These are phyloP conservation scores for Sanguinoderma infundibulare DNA, from an alignment of 1,284 basidiomycete species.

Conservation along the genomic window DNA sequence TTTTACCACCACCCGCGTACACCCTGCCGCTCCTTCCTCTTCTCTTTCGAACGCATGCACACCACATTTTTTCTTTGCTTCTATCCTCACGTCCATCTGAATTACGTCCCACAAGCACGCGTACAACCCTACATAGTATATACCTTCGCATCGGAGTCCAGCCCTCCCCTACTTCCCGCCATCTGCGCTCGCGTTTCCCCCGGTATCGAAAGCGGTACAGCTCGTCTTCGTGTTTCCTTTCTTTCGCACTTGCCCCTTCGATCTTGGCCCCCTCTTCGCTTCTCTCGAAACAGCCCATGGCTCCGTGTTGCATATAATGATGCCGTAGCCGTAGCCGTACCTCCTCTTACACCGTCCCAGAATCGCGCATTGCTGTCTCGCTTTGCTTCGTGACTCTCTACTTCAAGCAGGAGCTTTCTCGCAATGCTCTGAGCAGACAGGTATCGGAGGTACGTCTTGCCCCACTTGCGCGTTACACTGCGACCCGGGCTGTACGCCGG, in stretches of 20 bases:
- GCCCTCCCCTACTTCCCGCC: slow-evolving; percentile 2
- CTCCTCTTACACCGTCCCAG: neutral
- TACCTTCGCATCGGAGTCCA: slow-evolving; percentile 16
- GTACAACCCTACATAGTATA: slow-evolving; percentile 15
- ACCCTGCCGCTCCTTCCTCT: slow-evolving; percentile 29
- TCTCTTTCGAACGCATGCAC: slow-evolving; percentile 3
- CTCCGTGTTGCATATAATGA: slow-evolving; percentile 7
- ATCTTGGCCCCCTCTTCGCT: neutral
- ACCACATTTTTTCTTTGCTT: slow-evolving; percentile 16
- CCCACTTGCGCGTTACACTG: too few species aligned
- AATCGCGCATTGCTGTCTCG: slow-evolving; percentile 15
- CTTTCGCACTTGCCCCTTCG: neutral
- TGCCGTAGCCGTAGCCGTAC: slow-evolving; percentile 6
- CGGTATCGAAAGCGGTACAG: neutral
- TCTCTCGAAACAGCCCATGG: neutral
- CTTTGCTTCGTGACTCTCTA: slow-evolving; percentile 3
- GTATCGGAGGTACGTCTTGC: too few species aligned
- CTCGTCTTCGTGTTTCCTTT: neutral
- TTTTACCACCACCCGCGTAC: slow-evolving; percentile 23
- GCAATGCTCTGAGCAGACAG: too few species aligned
- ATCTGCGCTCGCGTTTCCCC: neutral
- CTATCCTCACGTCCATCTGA: slow-evolving; percentile 7
- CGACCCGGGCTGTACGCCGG: too few species aligned
- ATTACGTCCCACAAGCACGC: slow-evolving; percentile 9
- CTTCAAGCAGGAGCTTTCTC: too few species aligned